phyloP scores from a whole-genome alignment of 768 basidiomycete genomes.

The Neoboletus magnificus region DNA sequence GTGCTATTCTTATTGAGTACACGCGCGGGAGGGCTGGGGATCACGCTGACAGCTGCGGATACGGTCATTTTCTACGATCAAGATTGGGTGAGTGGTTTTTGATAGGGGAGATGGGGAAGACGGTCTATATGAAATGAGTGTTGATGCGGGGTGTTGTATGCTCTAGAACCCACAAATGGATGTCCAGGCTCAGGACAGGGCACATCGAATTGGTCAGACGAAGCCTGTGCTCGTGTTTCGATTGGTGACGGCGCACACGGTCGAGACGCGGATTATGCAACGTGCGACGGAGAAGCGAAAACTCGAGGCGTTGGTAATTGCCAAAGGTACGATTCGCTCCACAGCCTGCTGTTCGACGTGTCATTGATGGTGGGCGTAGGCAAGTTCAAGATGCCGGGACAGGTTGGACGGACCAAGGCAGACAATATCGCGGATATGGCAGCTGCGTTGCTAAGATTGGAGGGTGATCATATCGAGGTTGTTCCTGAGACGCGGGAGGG shows the following conservation, averaged over 20 bases:
- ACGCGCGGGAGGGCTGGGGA: conserved; percentile 92
- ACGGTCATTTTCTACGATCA: conserved; percentile 28
- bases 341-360: not conserved
- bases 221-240: conserved; percentile 88
- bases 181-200: conserved; percentile 91
- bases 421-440: conserved; percentile 81
- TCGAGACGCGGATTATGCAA: conserved; percentile 91
- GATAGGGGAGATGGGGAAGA: no score
- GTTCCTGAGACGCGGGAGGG: conserved; percentile 66
- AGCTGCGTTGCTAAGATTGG: conserved; percentile 68
- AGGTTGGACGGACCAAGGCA: conserved; percentile 48
- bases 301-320: conserved; percentile 93
- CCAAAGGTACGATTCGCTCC: conserved; percentile 55
- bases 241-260: conserved; percentile 79
- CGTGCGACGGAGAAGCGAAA: conserved; percentile 83
- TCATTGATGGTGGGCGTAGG: conserved; percentile 37
- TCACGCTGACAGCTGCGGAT: conserved; percentile 80
- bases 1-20: conserved; percentile 86
- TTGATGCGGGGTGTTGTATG: conserved; percentile 1
- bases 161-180: conserved; percentile 92
- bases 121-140: not conserved
- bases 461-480: conserved; percentile 88
- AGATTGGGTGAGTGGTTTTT: conserved; percentile 18
- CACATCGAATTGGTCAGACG: conserved; percentile 94
- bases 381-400: conserved; percentile 77